These are phyloP conservation scores for Microsporum audouinii DNA, from an alignment of 2,329 filamentous ascomycete genomes.

Conservation along the genomic window DNA sequence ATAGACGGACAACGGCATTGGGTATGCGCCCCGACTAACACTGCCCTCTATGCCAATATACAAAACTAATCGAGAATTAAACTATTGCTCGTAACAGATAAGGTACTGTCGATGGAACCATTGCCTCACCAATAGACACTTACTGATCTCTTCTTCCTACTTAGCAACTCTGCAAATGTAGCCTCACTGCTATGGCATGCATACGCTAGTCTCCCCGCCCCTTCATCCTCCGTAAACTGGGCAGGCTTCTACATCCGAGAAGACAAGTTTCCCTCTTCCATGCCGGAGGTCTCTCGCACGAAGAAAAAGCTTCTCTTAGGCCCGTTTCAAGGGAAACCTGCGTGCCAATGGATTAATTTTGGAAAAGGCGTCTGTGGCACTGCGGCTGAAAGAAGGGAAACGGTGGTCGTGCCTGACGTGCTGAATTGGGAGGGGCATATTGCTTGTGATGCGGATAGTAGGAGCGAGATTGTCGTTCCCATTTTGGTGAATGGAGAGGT, in stretches of 20 bases:
- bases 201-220: slow-evolving; percentile 33
- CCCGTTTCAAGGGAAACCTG: slow-evolving; percentile 39
- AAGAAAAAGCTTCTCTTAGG: slow-evolving; percentile 31
- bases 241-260: slow-evolving; percentile 38
- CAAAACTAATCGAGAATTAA: neutral
- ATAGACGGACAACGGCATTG: slow-evolving; percentile 36
- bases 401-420: slow-evolving; percentile 36
- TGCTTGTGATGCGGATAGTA: slow-evolving; percentile 39
- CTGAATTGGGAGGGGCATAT: slow-evolving; percentile 38
- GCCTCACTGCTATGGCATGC: slow-evolving; percentile 41
- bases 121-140: no score
- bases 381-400: slow-evolving; percentile 30
- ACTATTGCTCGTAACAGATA: neutral
- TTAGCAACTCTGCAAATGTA: slow-evolving; percentile 38
- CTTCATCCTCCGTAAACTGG: slow-evolving; percentile 39
- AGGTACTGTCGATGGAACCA: neutral
- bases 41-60: neutral
- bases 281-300: slow-evolving; percentile 14
- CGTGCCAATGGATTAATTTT: slow-evolving; percentile 38
- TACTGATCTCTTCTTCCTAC: neutral
- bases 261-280: slow-evolving; percentile 30
- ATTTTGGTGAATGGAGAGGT: slow-evolving; percentile 32
- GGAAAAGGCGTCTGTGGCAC: slow-evolving; percentile 39
- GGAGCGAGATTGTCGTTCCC: slow-evolving; percentile 41
- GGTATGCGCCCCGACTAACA: slow-evolving; percentile 22